Percentiles rank a stretch among this genome's conserved stretches.
These are phyloP conservation scores for Wickerhamomyces canadensis DNA, from an alignment of 805 yeast species.

Conservation along the genomic window DNA sequence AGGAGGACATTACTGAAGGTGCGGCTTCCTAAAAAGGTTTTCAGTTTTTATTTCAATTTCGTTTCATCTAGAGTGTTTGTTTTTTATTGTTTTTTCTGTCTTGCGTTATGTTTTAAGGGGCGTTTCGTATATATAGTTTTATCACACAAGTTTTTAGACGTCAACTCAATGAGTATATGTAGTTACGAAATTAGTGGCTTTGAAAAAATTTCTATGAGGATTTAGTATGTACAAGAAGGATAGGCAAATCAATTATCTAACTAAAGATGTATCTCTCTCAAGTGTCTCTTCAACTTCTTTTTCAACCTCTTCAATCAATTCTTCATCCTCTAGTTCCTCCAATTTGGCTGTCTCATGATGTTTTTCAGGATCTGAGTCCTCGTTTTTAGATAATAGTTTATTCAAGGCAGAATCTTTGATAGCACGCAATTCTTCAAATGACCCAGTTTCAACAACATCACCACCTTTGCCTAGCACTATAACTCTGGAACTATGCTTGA, in stretches of 20 bases:
- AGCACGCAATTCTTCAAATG: conserved; percentile 45
- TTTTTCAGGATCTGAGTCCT: conserved; percentile 7
- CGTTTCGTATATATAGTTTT: too few species aligned
- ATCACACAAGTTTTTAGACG: too few species aligned
- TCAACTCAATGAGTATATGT: too few species aligned
- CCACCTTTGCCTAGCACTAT: conserved; percentile 75
- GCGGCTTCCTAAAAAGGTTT: neutral
- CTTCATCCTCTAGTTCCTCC: conserved; percentile 7
- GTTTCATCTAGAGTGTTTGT: too few species aligned
- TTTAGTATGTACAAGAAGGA: too few species aligned
- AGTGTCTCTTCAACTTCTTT: neutral
- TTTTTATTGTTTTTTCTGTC: too few species aligned
- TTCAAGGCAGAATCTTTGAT: conserved; percentile 31
- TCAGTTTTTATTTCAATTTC: too few species aligned
- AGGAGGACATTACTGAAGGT: neutral
- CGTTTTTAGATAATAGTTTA: conserved; percentile 28
- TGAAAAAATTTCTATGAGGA: too few species aligned
- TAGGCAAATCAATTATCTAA: too few species aligned
- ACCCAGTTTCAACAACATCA: conserved; percentile 66
- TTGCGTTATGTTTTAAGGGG: too few species aligned
- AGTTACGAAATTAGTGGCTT: too few species aligned
- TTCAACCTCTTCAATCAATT: neutral
- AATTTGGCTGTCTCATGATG: conserved; percentile 1
- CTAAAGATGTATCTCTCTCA: neutral
- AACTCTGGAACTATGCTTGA: conserved; percentile 73